These are phyloP conservation scores for Didymellaceae sp. DNA, from an alignment of 2,329 filamentous ascomycete species.

Conservation along the genomic window DNA sequence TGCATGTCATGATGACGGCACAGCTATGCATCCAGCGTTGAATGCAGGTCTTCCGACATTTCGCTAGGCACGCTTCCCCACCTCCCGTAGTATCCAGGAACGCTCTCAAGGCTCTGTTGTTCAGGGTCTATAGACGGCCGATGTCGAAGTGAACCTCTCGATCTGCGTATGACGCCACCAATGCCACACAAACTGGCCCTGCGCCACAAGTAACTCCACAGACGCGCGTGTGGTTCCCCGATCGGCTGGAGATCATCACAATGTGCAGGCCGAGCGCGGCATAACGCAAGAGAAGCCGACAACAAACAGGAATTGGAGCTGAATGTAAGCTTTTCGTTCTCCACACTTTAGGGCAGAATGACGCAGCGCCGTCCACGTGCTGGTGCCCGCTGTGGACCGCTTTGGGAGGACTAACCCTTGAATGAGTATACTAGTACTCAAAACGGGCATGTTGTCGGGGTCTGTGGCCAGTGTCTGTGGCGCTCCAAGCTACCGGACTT, in stretches of 20 bases:
- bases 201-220: conserved; percentile 13
- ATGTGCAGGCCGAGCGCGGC: conserved; percentile 9
- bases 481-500: conserved; percentile 11
- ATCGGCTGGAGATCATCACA: conserved; percentile 21
- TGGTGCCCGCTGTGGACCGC: conserved; percentile 20
- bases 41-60: no score
- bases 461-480: conserved; percentile 26
- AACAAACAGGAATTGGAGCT: conserved; percentile 32
- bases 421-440: conserved; percentile 9
- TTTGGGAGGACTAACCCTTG: conserved; percentile 15
- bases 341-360: conserved; percentile 33
- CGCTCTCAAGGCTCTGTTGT: conserved; percentile 1
- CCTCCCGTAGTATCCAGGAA: conserved; percentile 17
- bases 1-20: conserved; percentile 17
- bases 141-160: conserved; percentile 20
- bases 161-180: conserved; percentile 27
- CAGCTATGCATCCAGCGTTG: background rate
- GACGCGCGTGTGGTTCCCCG: conserved; percentile 16
- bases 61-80: no score
- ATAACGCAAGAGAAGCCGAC: conserved; percentile 9
- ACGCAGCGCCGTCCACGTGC: conserved; percentile 34
- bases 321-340: conserved; percentile 33
- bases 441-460: conserved; percentile 19
- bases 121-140: background rate
- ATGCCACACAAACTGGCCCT: conserved; percentile 6